A percentile compares a stretch with the other conserved stretches of the same genome.
These are phyloP conservation scores for Martensiomyces pterosporus DNA, from an alignment of 192 early-diverging fungal genomes.

Conservation along the genomic window DNA sequence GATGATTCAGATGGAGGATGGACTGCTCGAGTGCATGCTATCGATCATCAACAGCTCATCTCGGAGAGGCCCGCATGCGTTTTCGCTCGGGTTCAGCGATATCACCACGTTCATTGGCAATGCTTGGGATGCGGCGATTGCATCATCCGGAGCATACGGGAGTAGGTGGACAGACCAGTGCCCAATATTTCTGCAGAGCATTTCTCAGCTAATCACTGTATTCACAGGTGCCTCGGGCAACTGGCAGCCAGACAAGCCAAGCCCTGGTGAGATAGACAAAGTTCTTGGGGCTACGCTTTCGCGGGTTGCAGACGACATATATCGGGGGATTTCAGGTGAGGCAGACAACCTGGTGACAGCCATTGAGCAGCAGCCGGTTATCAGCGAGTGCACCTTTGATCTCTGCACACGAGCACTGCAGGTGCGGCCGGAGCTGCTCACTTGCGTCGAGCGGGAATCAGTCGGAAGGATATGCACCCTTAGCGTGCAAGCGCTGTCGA, in stretches of 20 bases:
- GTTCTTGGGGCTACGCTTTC: constrained; percentile 27
- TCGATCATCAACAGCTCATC: constrained; percentile 24
- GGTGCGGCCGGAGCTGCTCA: constrained; percentile 19
- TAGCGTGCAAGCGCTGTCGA: constrained; percentile 33
- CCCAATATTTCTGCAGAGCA: constrained; percentile 32
- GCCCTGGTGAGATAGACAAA: constrained; percentile 10
- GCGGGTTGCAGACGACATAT: constrained; percentile 25
- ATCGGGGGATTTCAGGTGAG: constrained; percentile 21
- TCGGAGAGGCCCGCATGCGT: constrained; percentile 35
- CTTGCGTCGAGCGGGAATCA: constrained; percentile 1
- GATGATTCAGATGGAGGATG: constrained; percentile 16
- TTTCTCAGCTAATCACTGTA: constrained; percentile 35
- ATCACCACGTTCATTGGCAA: constrained; percentile 14
- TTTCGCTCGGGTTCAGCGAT: constrained; percentile 21
- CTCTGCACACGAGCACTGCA: constrained; percentile 33
- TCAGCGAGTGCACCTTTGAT: constrained; percentile 33
- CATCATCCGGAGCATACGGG: constrained; percentile 3
- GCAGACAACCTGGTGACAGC: constrained; percentile 14
- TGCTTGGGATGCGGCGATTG: constrained; percentile 23
- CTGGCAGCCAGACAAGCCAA: constrained; percentile 16
- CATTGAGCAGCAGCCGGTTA: constrained; percentile 43
- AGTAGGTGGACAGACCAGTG: constrained; percentile 41
- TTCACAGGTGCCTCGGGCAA: neutral
- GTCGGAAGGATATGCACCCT: constrained; percentile 28
- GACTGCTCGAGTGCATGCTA: constrained; percentile 28